A percentile compares a stretch with the other conserved stretches of the same genome.
Conservation (phyloP, 2,329 filamentous ascomycete genomes). For the Clonostachys byssicola region DNA sequence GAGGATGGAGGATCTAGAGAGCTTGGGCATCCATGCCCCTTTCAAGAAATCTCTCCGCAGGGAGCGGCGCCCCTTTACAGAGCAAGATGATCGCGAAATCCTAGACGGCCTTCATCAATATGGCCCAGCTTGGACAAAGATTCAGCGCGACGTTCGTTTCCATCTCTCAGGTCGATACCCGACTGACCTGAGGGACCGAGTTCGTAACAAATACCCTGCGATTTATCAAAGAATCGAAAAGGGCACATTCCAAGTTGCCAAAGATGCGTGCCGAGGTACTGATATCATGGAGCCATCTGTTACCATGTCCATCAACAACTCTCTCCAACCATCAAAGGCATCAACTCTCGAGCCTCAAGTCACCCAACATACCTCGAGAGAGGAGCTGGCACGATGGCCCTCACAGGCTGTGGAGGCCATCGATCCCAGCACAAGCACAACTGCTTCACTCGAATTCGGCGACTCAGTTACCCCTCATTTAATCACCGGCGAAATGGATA, state of each 20-base stretch:
- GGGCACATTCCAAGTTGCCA: conserved; percentile 40
- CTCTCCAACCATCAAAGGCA: conserved; percentile 31
- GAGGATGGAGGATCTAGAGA: conserved; percentile 48
- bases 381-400: conserved; percentile 42
- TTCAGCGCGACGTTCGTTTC: conserved; percentile 55
- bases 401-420: conserved; percentile 8
- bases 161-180: conserved; percentile 55
- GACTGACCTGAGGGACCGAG: conserved; percentile 58
- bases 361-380: conserved; percentile 34
- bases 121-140: conserved; percentile 62
- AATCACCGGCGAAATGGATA: conserved; percentile 55
- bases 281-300: conserved; percentile 47
- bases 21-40: conserved; percentile 56
- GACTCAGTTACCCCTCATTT: conserved; percentile 33
- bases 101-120: conserved; percentile 55
- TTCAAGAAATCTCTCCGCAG: conserved; percentile 60
- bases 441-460: conserved; percentile 32
- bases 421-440: neutral
- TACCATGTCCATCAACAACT: conserved; percentile 42
- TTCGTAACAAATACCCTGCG: conserved; percentile 60
- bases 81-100: conserved; percentile 59
- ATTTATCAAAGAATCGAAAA: conserved; percentile 55
- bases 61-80: conserved; percentile 56
- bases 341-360: conserved; percentile 31
- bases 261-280: conserved; percentile 31